A percentile compares a stretch with the other conserved stretches of the same genome.
phyloP scores from a whole-genome alignment of 2,329 filamentous ascomycete genomes.

The Pestalotiopsis sp. region DNA sequence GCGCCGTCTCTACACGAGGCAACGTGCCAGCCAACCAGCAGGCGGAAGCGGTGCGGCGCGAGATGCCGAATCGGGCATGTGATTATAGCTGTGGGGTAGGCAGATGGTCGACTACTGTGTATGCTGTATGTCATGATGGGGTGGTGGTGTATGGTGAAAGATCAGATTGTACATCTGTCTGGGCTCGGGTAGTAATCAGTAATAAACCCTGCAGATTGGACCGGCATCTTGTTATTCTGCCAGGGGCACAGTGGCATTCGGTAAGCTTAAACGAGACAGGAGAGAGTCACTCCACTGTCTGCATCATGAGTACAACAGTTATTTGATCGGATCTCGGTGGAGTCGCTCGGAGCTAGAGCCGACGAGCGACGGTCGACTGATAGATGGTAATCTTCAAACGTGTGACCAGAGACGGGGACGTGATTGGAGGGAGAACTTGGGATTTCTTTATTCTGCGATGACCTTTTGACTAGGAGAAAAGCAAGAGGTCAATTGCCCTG shows the following conservation, averaged over 20 bases:
- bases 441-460: background rate
- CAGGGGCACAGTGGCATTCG: background rate
- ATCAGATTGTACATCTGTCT: too few relatives aligned
- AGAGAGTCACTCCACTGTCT: background rate
- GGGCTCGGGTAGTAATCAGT: too few relatives aligned
- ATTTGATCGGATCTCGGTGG: background rate
- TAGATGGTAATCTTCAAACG: background rate
- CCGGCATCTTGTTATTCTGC: background rate
- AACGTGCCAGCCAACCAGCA: slow-evolving; percentile 5
- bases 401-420: background rate
- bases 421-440: background rate
- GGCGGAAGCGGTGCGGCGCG: background rate
- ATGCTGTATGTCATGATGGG: too few relatives aligned
- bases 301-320: background rate
- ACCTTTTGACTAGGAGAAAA: background rate
- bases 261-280: background rate
- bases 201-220: too few relatives aligned
- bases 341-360: background rate
- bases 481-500: too few relatives aligned
- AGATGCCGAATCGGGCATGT: slow-evolving; percentile 3
- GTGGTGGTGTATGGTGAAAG: too few relatives aligned
- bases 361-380: background rate
- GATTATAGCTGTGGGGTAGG: slow-evolving; percentile 1
- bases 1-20: background rate
- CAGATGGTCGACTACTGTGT: too few relatives aligned